Evolutionary conservation across 345 rosid genomes (phyloP), one percentile per base, ranked within the genome.

Genomic region (Syzygium aqueum): DNA sequence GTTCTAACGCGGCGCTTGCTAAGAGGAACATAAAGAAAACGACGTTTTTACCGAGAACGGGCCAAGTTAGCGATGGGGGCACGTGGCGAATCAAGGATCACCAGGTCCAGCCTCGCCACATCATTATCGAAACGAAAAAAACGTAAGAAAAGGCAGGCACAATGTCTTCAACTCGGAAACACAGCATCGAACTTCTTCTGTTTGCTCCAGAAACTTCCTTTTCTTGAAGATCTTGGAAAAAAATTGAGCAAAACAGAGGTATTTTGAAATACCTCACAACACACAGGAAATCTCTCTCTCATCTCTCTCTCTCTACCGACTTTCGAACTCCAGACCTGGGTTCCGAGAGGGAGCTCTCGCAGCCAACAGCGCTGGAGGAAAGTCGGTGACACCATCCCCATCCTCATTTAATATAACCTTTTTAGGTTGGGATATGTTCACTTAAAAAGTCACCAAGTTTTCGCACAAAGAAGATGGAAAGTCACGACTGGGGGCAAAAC

Each of bases 341-440:
- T 73, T 73, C 49, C 80, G 80, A 22, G 49, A 33, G 25, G 0
- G 0, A 17, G 25, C 3, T 73, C 80, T 40, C 80, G 46, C 0
- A 73, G 80, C 80, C 80, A 73, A 5, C 80, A 73, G 80, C 2
- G 49, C 49, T 33, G 49, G 9, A 73, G 80, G 80, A 73, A 73
- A 67, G 19, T 61, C 15, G 73, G 73, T 57, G 65, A 0, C 17
- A 12, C 0, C 4, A 1, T 1, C 4, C 6, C 0, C 28, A 3
- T 63, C 37, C 8, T 28, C 3, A 63, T 14, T 1, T 7, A 6
- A 63, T n/a, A 61, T 61, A 61, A 12, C 19, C 8, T 59, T 43
- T 43, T 6, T 43, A 7, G 7, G 46, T 40, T 6, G 46, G 46
- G 46, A 43, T 6, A 43, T 6, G 46, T 43, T 43, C 46, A 43